phyloP scores from a whole-genome alignment of 352 stramenopile species.

The Phytopythium delawarense region DNA sequence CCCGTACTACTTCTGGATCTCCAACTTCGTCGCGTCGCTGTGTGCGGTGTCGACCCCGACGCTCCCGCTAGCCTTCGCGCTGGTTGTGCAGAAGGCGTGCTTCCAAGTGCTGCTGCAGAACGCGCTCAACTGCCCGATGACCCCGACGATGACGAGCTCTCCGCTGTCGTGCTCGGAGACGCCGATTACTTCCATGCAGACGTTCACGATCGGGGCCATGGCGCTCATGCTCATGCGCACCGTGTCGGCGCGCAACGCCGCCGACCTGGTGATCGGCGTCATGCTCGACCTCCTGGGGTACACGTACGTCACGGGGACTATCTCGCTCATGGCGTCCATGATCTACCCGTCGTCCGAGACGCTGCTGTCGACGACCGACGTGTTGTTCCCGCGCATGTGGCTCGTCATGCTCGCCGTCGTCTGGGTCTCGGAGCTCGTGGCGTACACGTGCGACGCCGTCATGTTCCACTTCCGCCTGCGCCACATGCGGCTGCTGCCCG shows the following conservation, averaged over 20 bases:
- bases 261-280: slow-evolving; percentile 29
- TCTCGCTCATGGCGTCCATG: slow-evolving; percentile 50
- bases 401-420: slow-evolving; percentile 71
- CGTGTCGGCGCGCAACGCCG: slow-evolving; percentile 19
- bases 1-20: slow-evolving; percentile 35
- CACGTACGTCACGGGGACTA: slow-evolving; percentile 58
- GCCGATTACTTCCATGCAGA: slow-evolving; percentile 29
- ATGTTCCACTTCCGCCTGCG: slow-evolving; percentile 50
- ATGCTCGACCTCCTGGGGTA: slow-evolving; percentile 61
- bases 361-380: slow-evolving; percentile 47
- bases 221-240: slow-evolving; percentile 24
- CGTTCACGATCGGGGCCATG: slow-evolving; percentile 28
- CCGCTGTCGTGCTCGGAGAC: slow-evolving; percentile 13
- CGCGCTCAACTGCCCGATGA: slow-evolving; percentile 29
- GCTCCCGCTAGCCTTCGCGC: slow-evolving; percentile 24
- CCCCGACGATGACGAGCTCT: slow-evolving; percentile 8
- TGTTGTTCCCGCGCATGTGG: slow-evolving; percentile 51
- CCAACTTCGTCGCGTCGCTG: slow-evolving; percentile 50
- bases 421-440: slow-evolving; percentile 89
- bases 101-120: slow-evolving; percentile 42
- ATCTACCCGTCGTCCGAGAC: slow-evolving; percentile 33
- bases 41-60: slow-evolving; percentile 53
- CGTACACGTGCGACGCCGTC: slow-evolving; percentile 76
- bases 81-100: slow-evolving; percentile 32
- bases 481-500: slow-evolving; percentile 37